Conservation (phyloP, 495 filamentous ascomycete genomes). For the Xylaria cubensis region DNA sequence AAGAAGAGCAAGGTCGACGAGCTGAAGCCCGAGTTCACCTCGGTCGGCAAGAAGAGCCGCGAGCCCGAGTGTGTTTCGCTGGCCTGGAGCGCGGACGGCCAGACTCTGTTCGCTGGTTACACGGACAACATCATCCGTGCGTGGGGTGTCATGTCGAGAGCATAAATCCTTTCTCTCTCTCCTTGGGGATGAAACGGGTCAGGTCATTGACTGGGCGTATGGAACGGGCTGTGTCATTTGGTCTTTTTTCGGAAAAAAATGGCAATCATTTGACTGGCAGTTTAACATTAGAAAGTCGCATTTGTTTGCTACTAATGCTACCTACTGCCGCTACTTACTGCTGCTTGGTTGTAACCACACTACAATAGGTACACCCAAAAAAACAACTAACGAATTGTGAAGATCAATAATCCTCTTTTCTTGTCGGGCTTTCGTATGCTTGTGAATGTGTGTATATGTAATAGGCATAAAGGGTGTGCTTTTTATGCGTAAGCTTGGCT, state of each 20-base stretch:
- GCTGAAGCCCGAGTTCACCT: slow-evolving; percentile 97
- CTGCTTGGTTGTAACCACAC: slow-evolving; percentile 34
- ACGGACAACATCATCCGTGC: slow-evolving; percentile 99
- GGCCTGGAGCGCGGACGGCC: slow-evolving; percentile 97
- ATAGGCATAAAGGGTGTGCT: no score
- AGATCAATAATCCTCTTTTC: slow-evolving; percentile 30
- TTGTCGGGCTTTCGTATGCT: not conserved
- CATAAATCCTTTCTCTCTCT: slow-evolving; percentile 48
- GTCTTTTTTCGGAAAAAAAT: slow-evolving; percentile 44
- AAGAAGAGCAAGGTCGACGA: slow-evolving; percentile 99
- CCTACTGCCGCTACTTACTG: not conserved
- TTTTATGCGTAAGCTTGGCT: no score
- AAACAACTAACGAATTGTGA: slow-evolving; percentile 42
- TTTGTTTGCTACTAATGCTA: slow-evolving; percentile 18
- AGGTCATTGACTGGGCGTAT: slow-evolving; percentile 47
- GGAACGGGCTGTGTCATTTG: slow-evolving; percentile 46
- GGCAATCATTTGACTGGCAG: slow-evolving; percentile 40
- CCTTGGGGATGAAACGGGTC: slow-evolving; percentile 31
- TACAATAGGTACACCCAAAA: slow-evolving; percentile 39
- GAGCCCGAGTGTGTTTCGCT: slow-evolving; percentile 97
- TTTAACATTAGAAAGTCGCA: slow-evolving; percentile 37
- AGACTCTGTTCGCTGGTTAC: slow-evolving; percentile 99
- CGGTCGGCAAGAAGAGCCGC: slow-evolving; percentile 97
- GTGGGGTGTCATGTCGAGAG: slow-evolving; percentile 93
- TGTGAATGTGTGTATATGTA: slow-evolving; percentile 13